Base-by-base conservation (phyloP, 495 filamentous ascomycete species). In the Beverwykella pulmonaria region DNA sequence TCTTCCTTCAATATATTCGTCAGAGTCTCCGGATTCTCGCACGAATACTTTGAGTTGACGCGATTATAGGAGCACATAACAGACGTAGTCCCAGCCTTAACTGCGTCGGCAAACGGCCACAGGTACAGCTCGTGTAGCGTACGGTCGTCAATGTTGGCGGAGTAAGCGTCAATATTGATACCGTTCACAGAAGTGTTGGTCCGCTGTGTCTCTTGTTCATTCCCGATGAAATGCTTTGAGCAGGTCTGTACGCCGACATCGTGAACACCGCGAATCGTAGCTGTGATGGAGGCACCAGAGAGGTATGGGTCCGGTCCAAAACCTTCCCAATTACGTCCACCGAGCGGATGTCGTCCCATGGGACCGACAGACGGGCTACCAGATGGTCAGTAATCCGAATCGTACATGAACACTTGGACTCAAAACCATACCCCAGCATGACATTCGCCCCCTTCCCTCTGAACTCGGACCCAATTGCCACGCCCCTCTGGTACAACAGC, bases 401-500 rank as follows among this genome's bases (percentile, higher is more conserved):
- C 3, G 9, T 2, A 44, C 3, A n/a, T 34, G 12, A 5, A 34
- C 6, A n/a, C 39, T n/a, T 44, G 15, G 17, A n/a, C 2, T 44
- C n/a, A 9, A 3, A n/a, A 10, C 78, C 75, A 5, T 90, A 90
- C 1, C 89, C 90, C 5, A 92, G 79, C 22, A 86, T 82, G 57
- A 92, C 81, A 71, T 93, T 88, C 52, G 87, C 79, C 1, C 92
- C 92, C 75, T 96, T 96, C 34, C 81, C 89, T 56, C 83, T 85
- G 67, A 91, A 88, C 70, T 96, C 92, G 50, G 82, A 74, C 27
- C 91, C 92, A 84, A 96, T 92, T 14, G 89, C 90, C 67, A 85
- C 76, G 41, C 92, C 92, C 65, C 92, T 87, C 23, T 77, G 79
- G 73, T 90, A 89, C 56, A 92, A 84, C n/a, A 96, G 81, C 6